phyloP scores from a whole-genome alignment of 169 alveolate genomes.

The Plasmodium malariae region DNA sequence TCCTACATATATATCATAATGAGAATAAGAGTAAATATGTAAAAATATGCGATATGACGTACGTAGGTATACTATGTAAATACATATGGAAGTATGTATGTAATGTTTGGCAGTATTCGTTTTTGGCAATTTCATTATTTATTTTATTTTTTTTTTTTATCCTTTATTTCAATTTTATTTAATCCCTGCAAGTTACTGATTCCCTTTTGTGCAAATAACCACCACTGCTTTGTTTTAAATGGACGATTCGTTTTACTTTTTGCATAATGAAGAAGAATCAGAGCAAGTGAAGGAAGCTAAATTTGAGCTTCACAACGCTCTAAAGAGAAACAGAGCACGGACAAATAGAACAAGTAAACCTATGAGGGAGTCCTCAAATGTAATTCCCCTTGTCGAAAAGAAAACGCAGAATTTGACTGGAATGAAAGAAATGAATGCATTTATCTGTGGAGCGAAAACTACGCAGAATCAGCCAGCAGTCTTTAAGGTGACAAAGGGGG shows the following conservation, averaged over 20 bases:
- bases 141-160: no score
- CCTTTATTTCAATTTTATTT: neutral
- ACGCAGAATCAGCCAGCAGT: no score
- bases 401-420: no score
- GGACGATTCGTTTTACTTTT: conserved; percentile 57
- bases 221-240: conserved; percentile 5
- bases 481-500: no score
- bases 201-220: neutral
- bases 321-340: conserved; percentile 53
- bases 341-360: conserved; percentile 12
- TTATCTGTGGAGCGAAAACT: no score
- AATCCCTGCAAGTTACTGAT: neutral
- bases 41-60: no score
- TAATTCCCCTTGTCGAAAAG: conserved; percentile 20
- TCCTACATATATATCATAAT: no score
- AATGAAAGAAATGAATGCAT: neutral
- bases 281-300: conserved; percentile 62
- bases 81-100: no score
- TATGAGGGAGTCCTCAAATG: conserved; percentile 24
- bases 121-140: neutral
- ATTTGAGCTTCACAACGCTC: conserved; percentile 57
- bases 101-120: no score
- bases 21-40: no score
- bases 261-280: conserved; percentile 61
- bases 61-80: no score